A percentile compares a stretch with the other conserved stretches of the same genome.
These are phyloP conservation scores for Fusarium globosum DNA, from an alignment of 2,329 filamentous ascomycete species.

Conservation along the genomic window DNA sequence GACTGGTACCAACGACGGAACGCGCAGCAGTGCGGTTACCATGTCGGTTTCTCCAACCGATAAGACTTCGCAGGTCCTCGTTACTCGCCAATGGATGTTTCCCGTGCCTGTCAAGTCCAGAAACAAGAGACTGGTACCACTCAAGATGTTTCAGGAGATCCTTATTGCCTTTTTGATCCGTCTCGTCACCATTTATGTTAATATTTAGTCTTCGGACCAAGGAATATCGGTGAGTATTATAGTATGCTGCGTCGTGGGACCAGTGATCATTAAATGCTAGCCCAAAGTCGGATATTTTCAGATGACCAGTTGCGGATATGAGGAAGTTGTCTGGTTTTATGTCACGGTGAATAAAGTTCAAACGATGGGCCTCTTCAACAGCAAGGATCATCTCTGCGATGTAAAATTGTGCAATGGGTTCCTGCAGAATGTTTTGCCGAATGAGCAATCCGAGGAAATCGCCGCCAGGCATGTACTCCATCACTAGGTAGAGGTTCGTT, in stretches of 20 bases:
- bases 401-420: constrained; percentile 85
- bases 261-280: constrained; percentile 95
- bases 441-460: constrained; percentile 92
- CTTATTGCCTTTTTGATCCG: constrained; percentile 69
- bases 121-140: constrained; percentile 47
- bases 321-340: constrained; percentile 98
- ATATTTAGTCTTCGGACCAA: constrained; percentile 82
- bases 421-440: constrained; percentile 83
- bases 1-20: constrained; percentile 93
- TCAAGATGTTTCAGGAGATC: constrained; percentile 50
- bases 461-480: constrained; percentile 98
- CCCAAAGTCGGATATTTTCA: constrained; percentile 97
- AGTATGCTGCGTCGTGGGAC: constrained; percentile 90
- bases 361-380: constrained; percentile 88
- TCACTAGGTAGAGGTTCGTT: constrained; percentile 87
- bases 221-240: constrained; percentile 82
- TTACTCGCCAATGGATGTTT: constrained; percentile 45
- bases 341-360: constrained; percentile 93
- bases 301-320: constrained; percentile 85
- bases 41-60: constrained; percentile 76
- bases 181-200: constrained; percentile 76
- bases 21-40: constrained; percentile 79
- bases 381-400: constrained; percentile 96
- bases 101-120: constrained; percentile 48
- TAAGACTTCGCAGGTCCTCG: constrained; percentile 55